Evolutionary conservation across 176 grass and related monocot genomes (phyloP).

Genomic region (Poa pratensis): DNA sequence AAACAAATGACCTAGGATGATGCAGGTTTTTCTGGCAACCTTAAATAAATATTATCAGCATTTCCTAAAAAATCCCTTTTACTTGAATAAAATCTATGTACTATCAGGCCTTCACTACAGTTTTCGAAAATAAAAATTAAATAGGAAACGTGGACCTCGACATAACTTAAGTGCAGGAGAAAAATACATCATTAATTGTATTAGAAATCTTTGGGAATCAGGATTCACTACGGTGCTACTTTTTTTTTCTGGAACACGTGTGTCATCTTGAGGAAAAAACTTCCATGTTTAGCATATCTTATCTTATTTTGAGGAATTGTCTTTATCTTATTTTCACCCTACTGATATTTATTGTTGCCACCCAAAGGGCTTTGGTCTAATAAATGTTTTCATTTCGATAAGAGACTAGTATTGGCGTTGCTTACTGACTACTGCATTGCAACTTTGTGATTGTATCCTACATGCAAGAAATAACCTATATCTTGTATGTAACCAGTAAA

Average conservation of each 20-base stretch:
- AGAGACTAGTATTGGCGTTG: neutral
- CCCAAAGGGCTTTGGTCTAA: neutral
- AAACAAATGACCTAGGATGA: neutral
- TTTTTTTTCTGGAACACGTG: neutral
- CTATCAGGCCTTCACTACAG: neutral
- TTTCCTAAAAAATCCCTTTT: neutral
- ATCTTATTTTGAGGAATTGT: neutral
- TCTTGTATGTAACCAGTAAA: neutral
- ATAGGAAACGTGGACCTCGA: neutral
- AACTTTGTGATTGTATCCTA: conserved; percentile 9
- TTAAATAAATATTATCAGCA: neutral
- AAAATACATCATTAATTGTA: neutral
- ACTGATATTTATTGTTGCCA: conserved; percentile 17
- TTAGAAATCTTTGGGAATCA: neutral
- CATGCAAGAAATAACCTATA: neutral
- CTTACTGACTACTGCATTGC: neutral
- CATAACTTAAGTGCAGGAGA: conserved; percentile 11
- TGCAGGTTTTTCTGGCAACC: neutral
- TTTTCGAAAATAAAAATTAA: neutral
- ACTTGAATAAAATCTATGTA: neutral
- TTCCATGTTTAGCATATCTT: neutral
- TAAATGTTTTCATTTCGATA: neutral
- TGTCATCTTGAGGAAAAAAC: neutral
- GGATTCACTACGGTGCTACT: neutral
- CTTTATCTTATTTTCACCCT: conserved; percentile 11